A percentile compares a stretch with the other conserved stretches of the same genome.
Evolutionary conservation across 371 early-diverging fungal species (phyloP).

Genomic region (Mortierella sp.): DNA sequence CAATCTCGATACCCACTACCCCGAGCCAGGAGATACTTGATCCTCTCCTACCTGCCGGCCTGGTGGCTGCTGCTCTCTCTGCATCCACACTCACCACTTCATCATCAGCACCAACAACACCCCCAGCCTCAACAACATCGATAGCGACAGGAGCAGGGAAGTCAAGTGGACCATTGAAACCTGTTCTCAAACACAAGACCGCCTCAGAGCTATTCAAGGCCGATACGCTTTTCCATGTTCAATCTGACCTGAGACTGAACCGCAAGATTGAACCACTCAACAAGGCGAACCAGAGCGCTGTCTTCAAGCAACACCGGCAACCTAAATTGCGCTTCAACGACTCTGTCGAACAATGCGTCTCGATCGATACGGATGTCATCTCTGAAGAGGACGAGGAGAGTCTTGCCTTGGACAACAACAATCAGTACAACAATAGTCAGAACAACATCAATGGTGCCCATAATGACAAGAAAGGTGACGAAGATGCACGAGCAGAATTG

Average conservation of each 20-base stretch:
- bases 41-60: not conserved
- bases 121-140: not conserved
- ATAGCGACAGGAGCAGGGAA: slow-evolving; percentile 23
- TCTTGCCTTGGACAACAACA: not conserved
- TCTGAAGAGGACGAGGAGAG: slow-evolving; percentile 33
- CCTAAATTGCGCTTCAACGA: slow-evolving; percentile 76
- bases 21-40: slow-evolving; percentile 26
- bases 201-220: slow-evolving; percentile 57
- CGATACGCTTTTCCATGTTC: slow-evolving; percentile 47
- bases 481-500: not conserved
- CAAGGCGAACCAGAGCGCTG: slow-evolving; percentile 47
- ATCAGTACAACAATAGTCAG: not conserved
- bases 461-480: not conserved
- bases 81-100: not conserved
- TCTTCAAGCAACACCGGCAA: slow-evolving; percentile 57
- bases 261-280: slow-evolving; percentile 64
- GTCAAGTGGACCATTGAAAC: slow-evolving; percentile 15
- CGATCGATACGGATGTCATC: slow-evolving; percentile 58
- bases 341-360: slow-evolving; percentile 75
- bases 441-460: not conserved
- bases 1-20: slow-evolving; percentile 53
- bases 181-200: slow-evolving; percentile 42
- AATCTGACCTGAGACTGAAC: slow-evolving; percentile 62
- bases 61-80: not conserved
- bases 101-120: slow-evolving; percentile 8